These are phyloP conservation scores for Chytriomyces hyalinus DNA, from an alignment of 192 early-diverging fungal species.

Conservation along the genomic window DNA sequence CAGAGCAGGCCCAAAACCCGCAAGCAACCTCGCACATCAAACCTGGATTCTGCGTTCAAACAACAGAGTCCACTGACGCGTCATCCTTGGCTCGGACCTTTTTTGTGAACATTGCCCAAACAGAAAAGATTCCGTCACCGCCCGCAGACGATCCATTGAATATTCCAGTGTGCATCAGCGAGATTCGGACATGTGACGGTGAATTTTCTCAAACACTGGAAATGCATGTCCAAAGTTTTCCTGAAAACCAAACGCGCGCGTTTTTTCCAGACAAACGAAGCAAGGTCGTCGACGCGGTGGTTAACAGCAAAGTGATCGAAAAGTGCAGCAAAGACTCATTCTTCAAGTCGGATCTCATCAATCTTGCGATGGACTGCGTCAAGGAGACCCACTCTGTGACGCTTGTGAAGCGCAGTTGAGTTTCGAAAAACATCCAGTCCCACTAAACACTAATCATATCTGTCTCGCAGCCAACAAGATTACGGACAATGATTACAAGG, in stretches of 20 bases:
- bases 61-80: background rate
- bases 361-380: conserved; percentile 14
- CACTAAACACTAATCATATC: background rate
- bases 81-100: background rate
- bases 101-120: conserved; percentile 23
- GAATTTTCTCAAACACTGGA: too few species aligned
- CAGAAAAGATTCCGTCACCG: conserved; percentile 5
- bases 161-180: conserved; percentile 30
- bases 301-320: background rate
- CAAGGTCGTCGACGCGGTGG: conserved; percentile 15
- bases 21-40: background rate
- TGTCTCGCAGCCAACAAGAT: conserved; percentile 19
- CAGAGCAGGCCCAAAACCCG: background rate
- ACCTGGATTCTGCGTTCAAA: conserved; percentile 20
- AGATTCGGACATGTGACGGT: conserved; percentile 22
- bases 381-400: conserved; percentile 24
- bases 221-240: background rate
- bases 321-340: conserved; percentile 17
- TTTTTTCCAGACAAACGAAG: conserved; percentile 7
- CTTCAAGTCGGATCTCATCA: conserved; percentile 24
- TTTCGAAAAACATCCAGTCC: background rate
- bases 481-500: conserved; percentile 20
- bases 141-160: conserved; percentile 27
- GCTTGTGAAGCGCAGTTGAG: conserved; percentile 13
- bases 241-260: background rate